These are phyloP conservation scores for Xylariaceae sp. DNA, from an alignment of 2,329 filamentous ascomycete species.

Conservation along the genomic window DNA sequence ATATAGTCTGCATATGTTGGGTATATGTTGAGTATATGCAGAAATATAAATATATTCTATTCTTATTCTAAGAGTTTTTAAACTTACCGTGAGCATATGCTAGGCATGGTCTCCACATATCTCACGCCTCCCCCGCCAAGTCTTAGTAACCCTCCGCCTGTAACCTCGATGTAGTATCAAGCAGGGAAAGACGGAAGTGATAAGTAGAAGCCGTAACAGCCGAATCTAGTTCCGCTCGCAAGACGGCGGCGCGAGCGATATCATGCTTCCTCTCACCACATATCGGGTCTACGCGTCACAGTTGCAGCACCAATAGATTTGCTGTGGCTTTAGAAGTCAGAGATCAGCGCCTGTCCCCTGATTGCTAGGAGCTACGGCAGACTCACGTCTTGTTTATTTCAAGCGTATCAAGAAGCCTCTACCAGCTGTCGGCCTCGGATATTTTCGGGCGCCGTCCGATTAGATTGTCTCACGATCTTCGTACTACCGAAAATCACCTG, in stretches of 20 bases:
- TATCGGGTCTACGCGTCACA: neutral
- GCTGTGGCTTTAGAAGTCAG: neutral
- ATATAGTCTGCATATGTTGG: no score
- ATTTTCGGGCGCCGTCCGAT: neutral
- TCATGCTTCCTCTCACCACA: neutral
- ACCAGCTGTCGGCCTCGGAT: neutral
- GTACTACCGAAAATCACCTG: conserved; percentile 2
- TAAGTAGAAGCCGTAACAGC: no score
- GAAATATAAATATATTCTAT: no score
- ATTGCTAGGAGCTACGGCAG: conserved; percentile 1
- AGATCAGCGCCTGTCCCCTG: conserved; percentile 4
- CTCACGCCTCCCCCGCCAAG: no score
- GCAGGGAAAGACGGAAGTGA: no score
- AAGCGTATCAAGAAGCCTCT: conserved; percentile 10
- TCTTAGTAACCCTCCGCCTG: no score
- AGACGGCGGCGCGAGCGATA: neutral
- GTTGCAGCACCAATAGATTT: neutral
- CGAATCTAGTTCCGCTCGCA: neutral
- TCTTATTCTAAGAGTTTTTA: no score
- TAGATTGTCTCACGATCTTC: neutral
- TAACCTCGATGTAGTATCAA: no score
- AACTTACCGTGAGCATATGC: no score
- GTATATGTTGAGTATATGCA: no score
- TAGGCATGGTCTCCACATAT: no score
- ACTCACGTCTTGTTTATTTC: conserved; percentile 24